Evolutionary conservation across 805 yeast species (phyloP), one percentile per base, ranked within the genome.

Genomic region (Metschnikowia gelsemii): DNA sequence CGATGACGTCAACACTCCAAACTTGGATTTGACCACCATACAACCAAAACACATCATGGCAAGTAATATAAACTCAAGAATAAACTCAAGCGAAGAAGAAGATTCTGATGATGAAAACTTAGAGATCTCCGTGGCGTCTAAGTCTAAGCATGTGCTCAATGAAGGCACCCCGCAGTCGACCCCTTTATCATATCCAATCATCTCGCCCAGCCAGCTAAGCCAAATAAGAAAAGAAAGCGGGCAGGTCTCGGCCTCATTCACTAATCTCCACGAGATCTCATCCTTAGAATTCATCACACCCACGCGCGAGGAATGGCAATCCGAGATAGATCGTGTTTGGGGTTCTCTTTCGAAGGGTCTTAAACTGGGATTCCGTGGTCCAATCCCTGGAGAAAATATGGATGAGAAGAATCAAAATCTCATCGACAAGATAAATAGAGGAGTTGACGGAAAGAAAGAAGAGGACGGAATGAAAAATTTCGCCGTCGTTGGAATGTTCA

Each of bases 391-490:
- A n/a, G 64, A 79, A 1, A 63, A 66, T 17, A 56, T 87, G 56
- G 75, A 77, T 8, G 69, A 68, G 6, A 81, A 78, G 30, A 78
- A 77, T 42, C 68, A 70, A 26, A 78, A 77, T 50, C 59, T 70
- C 42, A 62, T 87, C 32, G 95, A 87, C 61, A 77, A 85, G 38
- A 82, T 87, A 34, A 71, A 76, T 35, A 73, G 95, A 51, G 91
- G 95, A 9, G 95, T 87, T 13, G 95, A 87, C 62, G 95, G 95
- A 6, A 73, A 78, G 32, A 75, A 78, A 55, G 81, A 78, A 37
- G 80, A 77, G 22, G 78, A 77, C 20, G 80, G 83, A 0, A 63
- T 74, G 41, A 81, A 79, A 55, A 80, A 85, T 58, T 87, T 84
- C 57, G 79, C 80, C 1, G 78, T 86, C 18, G 77, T 85, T 21